phyloP scores from a whole-genome alignment of 106 monocot species.

The Acorus calamus region DNA sequence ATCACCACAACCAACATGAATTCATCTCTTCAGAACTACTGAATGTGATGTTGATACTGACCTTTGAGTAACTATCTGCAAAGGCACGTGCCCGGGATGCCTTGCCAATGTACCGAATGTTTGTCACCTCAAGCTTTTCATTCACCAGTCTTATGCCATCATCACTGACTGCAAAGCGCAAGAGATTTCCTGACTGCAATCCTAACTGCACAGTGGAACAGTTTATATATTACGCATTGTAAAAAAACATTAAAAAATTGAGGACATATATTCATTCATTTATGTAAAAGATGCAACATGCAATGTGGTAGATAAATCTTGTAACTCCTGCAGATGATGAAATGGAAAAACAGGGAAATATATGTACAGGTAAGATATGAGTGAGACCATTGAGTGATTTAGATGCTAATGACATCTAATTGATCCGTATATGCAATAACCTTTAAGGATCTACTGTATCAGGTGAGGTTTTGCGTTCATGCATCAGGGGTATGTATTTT shows the following conservation, averaged over 20 bases:
- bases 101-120: conserved; percentile 57
- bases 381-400: too few relatives aligned
- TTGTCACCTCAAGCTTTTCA: conserved; percentile 60
- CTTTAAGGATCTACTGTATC: too few relatives aligned
- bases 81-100: conserved; percentile 62
- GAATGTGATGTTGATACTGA: conserved; percentile 14
- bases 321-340: too few relatives aligned
- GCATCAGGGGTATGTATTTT: too few relatives aligned
- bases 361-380: too few relatives aligned
- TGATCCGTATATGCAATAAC: too few relatives aligned
- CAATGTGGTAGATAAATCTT: too few relatives aligned
- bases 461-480: too few relatives aligned
- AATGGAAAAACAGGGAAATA: too few relatives aligned
- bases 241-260: conserved; percentile 1
- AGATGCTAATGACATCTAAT: too few relatives aligned
- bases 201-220: conserved; percentile 35
- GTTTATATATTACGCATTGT: conserved; percentile 1
- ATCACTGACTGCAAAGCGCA: conserved; percentile 70
- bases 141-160: conserved; percentile 49
- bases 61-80: conserved; percentile 95
- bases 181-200: conserved; percentile 45
- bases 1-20: not conserved
- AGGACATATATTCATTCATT: not conserved
- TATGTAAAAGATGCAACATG: too few relatives aligned
- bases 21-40: not conserved